Conservation (phyloP, 1,284 basidiomycete genomes). For the Puccinia triticina region DNA sequence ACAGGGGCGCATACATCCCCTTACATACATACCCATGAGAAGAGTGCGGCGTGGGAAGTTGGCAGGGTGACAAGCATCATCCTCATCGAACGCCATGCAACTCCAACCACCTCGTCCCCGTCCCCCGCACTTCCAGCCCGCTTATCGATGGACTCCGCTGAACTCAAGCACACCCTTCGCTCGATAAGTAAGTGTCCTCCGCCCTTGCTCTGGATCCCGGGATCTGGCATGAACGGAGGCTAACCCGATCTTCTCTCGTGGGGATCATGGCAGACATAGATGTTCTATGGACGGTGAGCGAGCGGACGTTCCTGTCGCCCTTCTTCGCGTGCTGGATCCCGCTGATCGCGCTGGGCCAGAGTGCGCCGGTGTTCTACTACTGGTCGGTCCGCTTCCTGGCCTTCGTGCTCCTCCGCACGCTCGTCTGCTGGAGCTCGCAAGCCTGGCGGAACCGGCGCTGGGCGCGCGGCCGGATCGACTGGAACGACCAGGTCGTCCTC, state of each 20-base stretch:
- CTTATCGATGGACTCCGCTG: background rate
- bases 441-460: constrained; percentile 32
- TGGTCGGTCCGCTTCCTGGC: constrained; percentile 3
- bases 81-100: no score
- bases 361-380: background rate
- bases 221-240: no score
- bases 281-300: constrained; percentile 6
- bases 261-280: constrained; percentile 19
- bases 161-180: constrained; percentile 15
- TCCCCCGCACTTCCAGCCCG: no score
- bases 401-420: background rate
- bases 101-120: no score
- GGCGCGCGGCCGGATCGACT: constrained; percentile 14
- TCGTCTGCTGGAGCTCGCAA: constrained; percentile 3
- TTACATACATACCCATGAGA: no score
- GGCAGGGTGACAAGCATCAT: no score
- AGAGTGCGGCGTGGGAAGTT: no score
- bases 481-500: constrained; percentile 31
- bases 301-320: constrained; percentile 35
- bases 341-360: constrained; percentile 17
- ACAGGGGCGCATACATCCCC: no score
- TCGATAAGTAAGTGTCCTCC: constrained; percentile 9
- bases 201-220: no score
- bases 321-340: constrained; percentile 43
- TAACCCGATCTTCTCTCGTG: no score